These are phyloP conservation scores for Suillus subalutaceus DNA, from an alignment of 768 basidiomycete species.

Conservation along the genomic window DNA sequence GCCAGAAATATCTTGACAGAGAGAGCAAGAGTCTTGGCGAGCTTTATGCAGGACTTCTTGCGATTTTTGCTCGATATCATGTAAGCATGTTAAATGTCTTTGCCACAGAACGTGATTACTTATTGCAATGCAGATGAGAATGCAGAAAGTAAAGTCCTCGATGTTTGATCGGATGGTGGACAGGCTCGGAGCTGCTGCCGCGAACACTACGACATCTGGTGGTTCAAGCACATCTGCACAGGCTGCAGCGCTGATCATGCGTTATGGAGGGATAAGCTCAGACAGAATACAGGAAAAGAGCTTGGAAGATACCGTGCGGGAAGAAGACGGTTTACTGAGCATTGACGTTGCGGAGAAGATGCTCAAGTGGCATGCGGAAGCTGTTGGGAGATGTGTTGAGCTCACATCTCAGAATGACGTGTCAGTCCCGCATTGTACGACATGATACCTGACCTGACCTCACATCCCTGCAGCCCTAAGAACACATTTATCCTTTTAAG, in stretches of 20 bases:
- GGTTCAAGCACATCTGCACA: slow-evolving; percentile 74
- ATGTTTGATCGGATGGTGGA: slow-evolving; percentile 93
- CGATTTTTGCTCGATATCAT: slow-evolving; percentile 85
- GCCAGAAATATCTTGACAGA: slow-evolving; percentile 86
- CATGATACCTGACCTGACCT: slow-evolving; percentile 6
- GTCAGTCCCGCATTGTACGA: slow-evolving; percentile 48
- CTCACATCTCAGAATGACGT: slow-evolving; percentile 81
- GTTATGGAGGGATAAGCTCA: slow-evolving; percentile 80
- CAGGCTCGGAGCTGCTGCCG: slow-evolving; percentile 74
- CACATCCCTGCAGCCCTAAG: slow-evolving; percentile 65
- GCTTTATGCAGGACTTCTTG: slow-evolving; percentile 73
- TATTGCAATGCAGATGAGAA: slow-evolving; percentile 46
- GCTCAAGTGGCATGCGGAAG: slow-evolving; percentile 98
- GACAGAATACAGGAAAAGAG: slow-evolving; percentile 52
- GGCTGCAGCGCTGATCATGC: slow-evolving; percentile 86
- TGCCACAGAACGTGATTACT: slow-evolving; percentile 14
- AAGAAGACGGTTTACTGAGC: slow-evolving; percentile 81
- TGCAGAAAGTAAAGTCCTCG: slow-evolving; percentile 69
- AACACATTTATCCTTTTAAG: slow-evolving; percentile 83
- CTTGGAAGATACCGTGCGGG: slow-evolving; percentile 70
- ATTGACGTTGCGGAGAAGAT: slow-evolving; percentile 85
- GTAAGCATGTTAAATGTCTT: slow-evolving; percentile 47
- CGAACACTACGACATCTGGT: slow-evolving; percentile 60
- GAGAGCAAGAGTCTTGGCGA: slow-evolving; percentile 84
- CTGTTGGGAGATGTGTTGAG: slow-evolving; percentile 92